phyloP scores from a whole-genome alignment of 345 rosid genomes.

The Chamaenerion angustifolium region DNA sequence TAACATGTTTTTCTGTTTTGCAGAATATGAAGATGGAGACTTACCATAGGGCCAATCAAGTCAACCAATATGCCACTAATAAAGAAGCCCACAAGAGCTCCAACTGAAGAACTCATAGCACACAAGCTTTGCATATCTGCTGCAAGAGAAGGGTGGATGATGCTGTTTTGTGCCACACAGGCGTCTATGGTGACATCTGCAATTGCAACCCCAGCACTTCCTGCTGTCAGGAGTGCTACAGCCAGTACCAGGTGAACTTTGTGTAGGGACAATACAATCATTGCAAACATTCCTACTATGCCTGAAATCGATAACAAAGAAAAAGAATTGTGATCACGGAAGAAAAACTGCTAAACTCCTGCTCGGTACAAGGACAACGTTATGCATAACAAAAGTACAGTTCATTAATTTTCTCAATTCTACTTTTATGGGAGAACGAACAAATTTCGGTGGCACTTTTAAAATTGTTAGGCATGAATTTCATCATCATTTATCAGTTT shows the following conservation, averaged over 20 bases:
- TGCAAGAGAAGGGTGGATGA: slow-evolving; percentile 54
- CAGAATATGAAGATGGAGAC: slow-evolving; percentile 1
- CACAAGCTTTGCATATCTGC: slow-evolving; percentile 96
- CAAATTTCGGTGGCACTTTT: too few species aligned
- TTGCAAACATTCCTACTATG: slow-evolving; percentile 46
- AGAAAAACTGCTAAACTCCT: slow-evolving; percentile 9
- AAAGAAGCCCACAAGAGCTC: slow-evolving; percentile 64
- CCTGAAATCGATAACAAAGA: slow-evolving; percentile 20
- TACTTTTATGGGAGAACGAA: too few species aligned
- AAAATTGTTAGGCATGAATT: too few species aligned
- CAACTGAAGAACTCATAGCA: slow-evolving; percentile 55
- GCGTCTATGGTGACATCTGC: slow-evolving; percentile 96
- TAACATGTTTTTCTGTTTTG: background rate
- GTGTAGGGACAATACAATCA: slow-evolving; percentile 54
- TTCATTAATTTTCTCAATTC: too few species aligned
- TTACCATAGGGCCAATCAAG: slow-evolving; percentile 75
- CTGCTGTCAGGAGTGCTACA: slow-evolving; percentile 44
- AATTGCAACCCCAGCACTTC: slow-evolving; percentile 72
- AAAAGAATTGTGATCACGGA: too few species aligned
- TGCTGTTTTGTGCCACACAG: slow-evolving; percentile 82
- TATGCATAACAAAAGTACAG: too few species aligned
- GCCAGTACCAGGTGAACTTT: slow-evolving; percentile 62
- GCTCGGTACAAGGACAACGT: too few species aligned
- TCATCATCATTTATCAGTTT: too few species aligned
- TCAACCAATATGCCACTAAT: slow-evolving; percentile 82